phyloP scores from a whole-genome alignment of 306 rosid species.

The Arachis hypogaea region DNA sequence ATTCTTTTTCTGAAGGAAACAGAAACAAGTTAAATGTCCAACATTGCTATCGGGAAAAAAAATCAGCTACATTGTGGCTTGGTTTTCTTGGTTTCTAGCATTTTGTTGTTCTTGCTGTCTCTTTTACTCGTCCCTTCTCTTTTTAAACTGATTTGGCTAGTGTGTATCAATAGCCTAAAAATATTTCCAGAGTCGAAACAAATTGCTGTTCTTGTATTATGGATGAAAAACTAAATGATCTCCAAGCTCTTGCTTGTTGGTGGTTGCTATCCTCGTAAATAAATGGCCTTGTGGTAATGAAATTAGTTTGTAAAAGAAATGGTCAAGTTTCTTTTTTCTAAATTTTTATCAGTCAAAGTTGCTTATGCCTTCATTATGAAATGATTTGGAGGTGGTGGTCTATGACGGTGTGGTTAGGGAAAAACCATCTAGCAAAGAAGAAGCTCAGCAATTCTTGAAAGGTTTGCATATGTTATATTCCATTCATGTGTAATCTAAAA shows the following conservation, averaged over 20 bases:
- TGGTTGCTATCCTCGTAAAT: constrained; percentile 52
- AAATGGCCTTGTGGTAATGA: constrained; percentile 66
- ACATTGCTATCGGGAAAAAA: background rate
- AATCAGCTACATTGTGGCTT: background rate
- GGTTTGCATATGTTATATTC: constrained; percentile 49
- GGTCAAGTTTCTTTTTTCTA: constrained; percentile 24
- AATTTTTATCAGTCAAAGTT: background rate
- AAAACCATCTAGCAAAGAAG: constrained; percentile 90
- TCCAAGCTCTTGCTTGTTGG: constrained; percentile 24
- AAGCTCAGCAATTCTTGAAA: constrained; percentile 87
- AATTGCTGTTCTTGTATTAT: constrained; percentile 35
- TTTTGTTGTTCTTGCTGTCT: background rate
- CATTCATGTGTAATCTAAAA: constrained; percentile 19
- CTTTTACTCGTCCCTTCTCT: constrained; percentile 19
- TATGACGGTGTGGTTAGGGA: constrained; percentile 88
- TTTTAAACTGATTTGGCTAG: constrained; percentile 11
- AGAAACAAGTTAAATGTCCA: background rate
- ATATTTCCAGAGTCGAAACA: constrained; percentile 11
- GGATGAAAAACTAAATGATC: constrained; percentile 29
- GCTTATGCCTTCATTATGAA: constrained; percentile 50
- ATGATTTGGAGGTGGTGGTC: constrained; percentile 97
- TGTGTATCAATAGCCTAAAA: constrained; percentile 33
- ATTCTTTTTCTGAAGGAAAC: background rate
- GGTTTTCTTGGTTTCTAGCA: constrained; percentile 20
- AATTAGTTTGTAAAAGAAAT: constrained; percentile 33